Percentiles rank a stretch among this genome's conserved stretches.
These are phyloP conservation scores for Neltuma alba DNA, from an alignment of 306 rosid genomes.

Conservation along the genomic window DNA sequence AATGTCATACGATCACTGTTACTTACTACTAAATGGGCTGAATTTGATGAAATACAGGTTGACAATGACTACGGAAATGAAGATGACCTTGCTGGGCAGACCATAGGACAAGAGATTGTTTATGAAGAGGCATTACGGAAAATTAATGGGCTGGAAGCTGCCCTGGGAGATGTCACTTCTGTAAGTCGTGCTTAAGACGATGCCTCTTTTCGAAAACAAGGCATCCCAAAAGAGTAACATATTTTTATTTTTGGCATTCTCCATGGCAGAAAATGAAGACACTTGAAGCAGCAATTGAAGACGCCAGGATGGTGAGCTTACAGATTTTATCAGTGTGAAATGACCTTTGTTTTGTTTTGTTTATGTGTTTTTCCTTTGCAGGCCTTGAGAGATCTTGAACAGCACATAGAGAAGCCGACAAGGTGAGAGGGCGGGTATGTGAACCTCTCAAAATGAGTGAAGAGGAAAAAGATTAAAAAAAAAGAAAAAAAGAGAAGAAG, in stretches of 20 bases:
- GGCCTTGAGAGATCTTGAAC: constrained; percentile 63
- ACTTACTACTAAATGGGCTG: background rate
- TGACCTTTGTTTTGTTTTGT: background rate
- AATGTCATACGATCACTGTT: background rate
- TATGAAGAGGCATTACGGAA: constrained; percentile 47
- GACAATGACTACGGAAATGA: constrained; percentile 33
- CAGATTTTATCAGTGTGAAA: background rate
- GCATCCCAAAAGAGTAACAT: background rate
- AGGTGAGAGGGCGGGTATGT: constrained; percentile 24
- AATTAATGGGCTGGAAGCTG: constrained; percentile 62
- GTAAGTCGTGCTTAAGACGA: constrained; percentile 47
- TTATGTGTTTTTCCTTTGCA: background rate
- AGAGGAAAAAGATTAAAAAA: background rate
- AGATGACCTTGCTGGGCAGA: constrained; percentile 11
- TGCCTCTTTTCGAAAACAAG: background rate
- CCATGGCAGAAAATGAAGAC: constrained; percentile 70
- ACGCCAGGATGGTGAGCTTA: constrained; percentile 65
- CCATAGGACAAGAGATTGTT: constrained; percentile 20
- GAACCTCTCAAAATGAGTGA: background rate
- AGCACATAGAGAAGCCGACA: constrained; percentile 33
- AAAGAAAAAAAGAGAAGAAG: too few relatives aligned
- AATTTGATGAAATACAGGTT: constrained; percentile 38
- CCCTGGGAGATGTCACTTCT: constrained; percentile 53
- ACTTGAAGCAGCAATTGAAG: constrained; percentile 68
- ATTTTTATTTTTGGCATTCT: constrained; percentile 11